Conservation (phyloP, 1,284 basidiomycete genomes). For the Pterulicium gracile region DNA sequence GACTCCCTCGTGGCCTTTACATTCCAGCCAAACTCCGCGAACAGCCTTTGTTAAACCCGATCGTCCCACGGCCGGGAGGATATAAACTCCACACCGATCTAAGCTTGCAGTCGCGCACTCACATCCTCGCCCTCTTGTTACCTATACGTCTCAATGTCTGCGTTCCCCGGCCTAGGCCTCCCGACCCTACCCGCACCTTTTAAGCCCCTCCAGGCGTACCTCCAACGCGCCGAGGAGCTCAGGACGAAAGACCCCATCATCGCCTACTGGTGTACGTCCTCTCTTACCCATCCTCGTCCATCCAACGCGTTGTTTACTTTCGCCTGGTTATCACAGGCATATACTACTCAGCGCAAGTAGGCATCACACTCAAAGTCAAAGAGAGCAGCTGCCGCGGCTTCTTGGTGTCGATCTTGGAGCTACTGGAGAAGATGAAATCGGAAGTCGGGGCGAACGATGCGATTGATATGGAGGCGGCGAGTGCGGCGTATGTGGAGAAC, state of each 20-base stretch:
- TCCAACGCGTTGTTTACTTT: slow-evolving; percentile 7
- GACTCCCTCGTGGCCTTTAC: too few relatives aligned
- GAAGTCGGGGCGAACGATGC: slow-evolving; percentile 72
- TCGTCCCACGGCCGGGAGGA: too few relatives aligned
- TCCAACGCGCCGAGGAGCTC: slow-evolving; percentile 88
- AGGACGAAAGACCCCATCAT: slow-evolving; percentile 75
- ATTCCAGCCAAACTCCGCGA: too few relatives aligned
- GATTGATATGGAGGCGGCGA: slow-evolving; percentile 67
- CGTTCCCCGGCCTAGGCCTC: slow-evolving; percentile 30
- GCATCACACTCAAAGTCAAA: slow-evolving; percentile 61
- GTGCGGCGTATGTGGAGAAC: slow-evolving; percentile 40
- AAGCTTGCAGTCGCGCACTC: too few relatives aligned
- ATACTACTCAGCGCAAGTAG: slow-evolving; percentile 86
- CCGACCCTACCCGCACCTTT: slow-evolving; percentile 47
- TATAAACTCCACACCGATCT: not conserved
- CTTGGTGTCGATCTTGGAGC: slow-evolving; percentile 65
- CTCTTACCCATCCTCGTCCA: too few relatives aligned
- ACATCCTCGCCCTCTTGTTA: too few relatives aligned
- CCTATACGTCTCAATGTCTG: not conserved
- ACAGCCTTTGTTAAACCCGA: too few relatives aligned
- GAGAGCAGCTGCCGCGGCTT: slow-evolving; percentile 54
- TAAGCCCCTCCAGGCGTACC: slow-evolving; percentile 61
- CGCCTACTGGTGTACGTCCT: slow-evolving; percentile 93
- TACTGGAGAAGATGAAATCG: slow-evolving; percentile 75
- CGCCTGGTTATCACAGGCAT: slow-evolving; percentile 41